A percentile compares a stretch with the other conserved stretches of the same genome.
phyloP scores from a whole-genome alignment of 2,329 filamentous ascomycete genomes.

The Beauveria australis region DNA sequence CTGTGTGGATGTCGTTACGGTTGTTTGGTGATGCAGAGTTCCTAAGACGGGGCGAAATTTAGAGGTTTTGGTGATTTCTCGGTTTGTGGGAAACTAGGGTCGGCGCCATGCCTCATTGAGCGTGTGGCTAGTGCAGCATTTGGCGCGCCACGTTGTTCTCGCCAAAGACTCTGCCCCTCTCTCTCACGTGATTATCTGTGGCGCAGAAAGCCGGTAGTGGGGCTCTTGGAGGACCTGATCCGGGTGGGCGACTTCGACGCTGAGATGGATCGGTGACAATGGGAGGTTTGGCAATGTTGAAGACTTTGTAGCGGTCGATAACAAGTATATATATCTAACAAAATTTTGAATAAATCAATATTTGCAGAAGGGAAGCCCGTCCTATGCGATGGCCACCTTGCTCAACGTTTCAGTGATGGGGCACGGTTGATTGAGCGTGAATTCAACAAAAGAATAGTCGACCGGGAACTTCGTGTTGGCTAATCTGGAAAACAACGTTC shows the following conservation, averaged over 20 bases:
- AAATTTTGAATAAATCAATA: too few relatives aligned
- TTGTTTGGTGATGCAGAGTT: conserved; percentile 36
- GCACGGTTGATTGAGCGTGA: too few relatives aligned
- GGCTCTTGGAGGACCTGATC: not conserved
- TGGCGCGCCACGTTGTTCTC: not conserved
- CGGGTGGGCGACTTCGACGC: not conserved
- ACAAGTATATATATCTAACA: too few relatives aligned
- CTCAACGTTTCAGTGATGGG: too few relatives aligned
- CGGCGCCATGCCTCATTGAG: conserved; percentile 26
- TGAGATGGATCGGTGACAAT: not conserved
- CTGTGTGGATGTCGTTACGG: conserved; percentile 33
- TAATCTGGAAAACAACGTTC: too few relatives aligned
- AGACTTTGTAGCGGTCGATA: too few relatives aligned
- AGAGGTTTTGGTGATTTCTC: conserved; percentile 35
- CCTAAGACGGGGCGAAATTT: conserved; percentile 29
- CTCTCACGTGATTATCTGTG: conserved; percentile 3
- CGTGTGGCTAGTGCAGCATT: conserved; percentile 18
- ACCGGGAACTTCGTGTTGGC: too few relatives aligned
- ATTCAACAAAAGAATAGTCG: too few relatives aligned
- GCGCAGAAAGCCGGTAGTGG: not conserved
- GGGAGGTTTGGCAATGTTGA: not conserved
- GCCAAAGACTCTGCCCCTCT: conserved; percentile 5
- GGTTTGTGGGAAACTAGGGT: conserved; percentile 37
- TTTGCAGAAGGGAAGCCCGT: too few relatives aligned
- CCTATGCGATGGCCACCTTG: too few relatives aligned